Conservation (phyloP, 1,139 yeast genomes). For the Candida neerlandica region DNA sequence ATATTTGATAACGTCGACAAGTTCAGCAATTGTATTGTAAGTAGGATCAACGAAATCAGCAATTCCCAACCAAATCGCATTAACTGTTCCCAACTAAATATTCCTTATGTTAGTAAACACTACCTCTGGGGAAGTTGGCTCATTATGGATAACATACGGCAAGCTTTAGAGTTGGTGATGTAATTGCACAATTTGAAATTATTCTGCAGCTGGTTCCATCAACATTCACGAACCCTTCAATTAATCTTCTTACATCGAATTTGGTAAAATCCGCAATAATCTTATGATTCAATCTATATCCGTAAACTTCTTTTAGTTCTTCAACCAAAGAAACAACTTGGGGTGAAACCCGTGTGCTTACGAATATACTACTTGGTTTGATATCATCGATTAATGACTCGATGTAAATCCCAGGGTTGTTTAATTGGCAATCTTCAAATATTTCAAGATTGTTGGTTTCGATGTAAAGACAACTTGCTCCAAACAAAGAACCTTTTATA, state of each 20-base stretch:
- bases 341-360: slow-evolving; percentile 13
- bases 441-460: slow-evolving; percentile 7
- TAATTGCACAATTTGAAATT: slow-evolving; percentile 9
- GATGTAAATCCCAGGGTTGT: slow-evolving; percentile 11
- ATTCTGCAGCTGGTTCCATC: background rate
- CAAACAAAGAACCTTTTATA: slow-evolving; percentile 9
- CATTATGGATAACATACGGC: slow-evolving; percentile 8
- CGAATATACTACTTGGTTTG: slow-evolving; percentile 12
- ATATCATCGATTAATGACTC: slow-evolving; percentile 15
- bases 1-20: slow-evolving; percentile 8
- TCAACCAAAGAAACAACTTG: slow-evolving; percentile 7
- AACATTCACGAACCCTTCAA: slow-evolving; percentile 8
- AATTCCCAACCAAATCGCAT: slow-evolving; percentile 13
- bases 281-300: slow-evolving; percentile 8
- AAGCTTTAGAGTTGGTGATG: slow-evolving; percentile 8
- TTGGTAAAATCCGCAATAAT: slow-evolving; percentile 15
- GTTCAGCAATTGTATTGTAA: slow-evolving; percentile 5
- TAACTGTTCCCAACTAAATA: slow-evolving; percentile 12
- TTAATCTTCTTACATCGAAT: slow-evolving; percentile 9
- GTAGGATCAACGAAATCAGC: slow-evolving; percentile 7
- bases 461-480: slow-evolving; percentile 14
- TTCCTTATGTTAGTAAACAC: background rate
- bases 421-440: slow-evolving; percentile 15
- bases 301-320: slow-evolving; percentile 5
- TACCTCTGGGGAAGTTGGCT: background rate